A percentile compares a stretch with the other conserved stretches of the same genome.
These are phyloP conservation scores for Lathyrus sativus DNA, from an alignment of 306 rosid species.

Conservation along the genomic window DNA sequence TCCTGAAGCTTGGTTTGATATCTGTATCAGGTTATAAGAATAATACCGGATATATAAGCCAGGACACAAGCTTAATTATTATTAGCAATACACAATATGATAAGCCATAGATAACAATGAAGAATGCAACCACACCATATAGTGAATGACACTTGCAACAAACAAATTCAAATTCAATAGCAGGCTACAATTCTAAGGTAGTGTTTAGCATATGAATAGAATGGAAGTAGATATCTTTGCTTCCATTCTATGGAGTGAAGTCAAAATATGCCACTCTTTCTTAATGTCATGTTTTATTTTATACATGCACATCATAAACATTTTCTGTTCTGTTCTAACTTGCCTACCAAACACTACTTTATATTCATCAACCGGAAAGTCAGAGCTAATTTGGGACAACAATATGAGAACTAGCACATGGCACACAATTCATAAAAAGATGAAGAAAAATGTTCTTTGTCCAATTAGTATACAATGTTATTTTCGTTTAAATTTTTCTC, in stretches of 20 bases:
- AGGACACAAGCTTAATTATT: slow-evolving; percentile 13
- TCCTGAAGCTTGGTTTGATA: slow-evolving; percentile 56
- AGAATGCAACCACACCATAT: background rate
- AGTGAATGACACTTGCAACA: slow-evolving; percentile 6
- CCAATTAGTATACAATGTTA: background rate
- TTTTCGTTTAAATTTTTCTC: slow-evolving; percentile 3
- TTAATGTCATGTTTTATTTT: background rate
- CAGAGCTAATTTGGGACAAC: slow-evolving; percentile 9
- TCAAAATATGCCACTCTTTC: background rate
- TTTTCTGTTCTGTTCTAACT: background rate
- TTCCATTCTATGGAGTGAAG: background rate
- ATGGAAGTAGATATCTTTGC: background rate
- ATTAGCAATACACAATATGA: background rate
- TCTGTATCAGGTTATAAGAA: slow-evolving; percentile 37
- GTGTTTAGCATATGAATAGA: background rate
- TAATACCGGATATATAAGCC: background rate
- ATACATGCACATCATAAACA: background rate
- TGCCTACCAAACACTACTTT: background rate
- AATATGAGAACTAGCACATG: slow-evolving; percentile 23
- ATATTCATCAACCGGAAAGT: slow-evolving; percentile 5
- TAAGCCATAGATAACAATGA: background rate
- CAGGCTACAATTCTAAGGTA: slow-evolving; percentile 8
- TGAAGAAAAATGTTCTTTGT: background rate
- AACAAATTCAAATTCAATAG: slow-evolving; percentile 15
- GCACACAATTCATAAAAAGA: background rate